These are phyloP conservation scores for Aspergillus pseudotamarii DNA, from an alignment of 2,329 filamentous ascomycete species.

Conservation along the genomic window DNA sequence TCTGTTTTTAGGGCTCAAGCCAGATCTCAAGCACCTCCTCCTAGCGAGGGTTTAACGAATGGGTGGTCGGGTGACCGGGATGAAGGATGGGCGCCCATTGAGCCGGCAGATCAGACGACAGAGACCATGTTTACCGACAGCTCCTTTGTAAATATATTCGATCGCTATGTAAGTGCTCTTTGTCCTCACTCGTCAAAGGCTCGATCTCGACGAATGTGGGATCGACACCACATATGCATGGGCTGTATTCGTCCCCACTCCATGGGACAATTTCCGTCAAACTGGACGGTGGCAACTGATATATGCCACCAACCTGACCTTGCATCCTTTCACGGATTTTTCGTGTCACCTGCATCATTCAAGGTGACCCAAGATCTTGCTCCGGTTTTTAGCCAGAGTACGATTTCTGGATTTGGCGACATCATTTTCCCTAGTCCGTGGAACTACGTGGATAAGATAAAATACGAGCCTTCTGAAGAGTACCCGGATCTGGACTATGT, in stretches of 20 bases:
- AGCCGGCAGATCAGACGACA: conserved; percentile 35
- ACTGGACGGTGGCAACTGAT: conserved; percentile 67
- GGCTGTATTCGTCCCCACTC: conserved; percentile 67
- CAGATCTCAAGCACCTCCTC: conserved; percentile 18
- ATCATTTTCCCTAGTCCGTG: conserved; percentile 71
- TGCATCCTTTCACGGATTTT: conserved; percentile 72
- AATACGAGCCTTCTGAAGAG: conserved; percentile 54
- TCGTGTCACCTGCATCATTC: conserved; percentile 65
- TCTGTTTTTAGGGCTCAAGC: conserved; percentile 38
- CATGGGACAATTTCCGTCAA: conserved; percentile 64
- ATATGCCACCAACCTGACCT: conserved; percentile 79
- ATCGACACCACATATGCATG: conserved; percentile 65
- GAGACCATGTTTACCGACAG: conserved; percentile 44
- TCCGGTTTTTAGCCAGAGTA: conserved; percentile 76
- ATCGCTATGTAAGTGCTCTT: conserved; percentile 50
- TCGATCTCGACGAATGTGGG: conserved; percentile 63
- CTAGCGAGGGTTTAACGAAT: conserved; percentile 25
- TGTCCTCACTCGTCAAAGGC: conserved; percentile 67
- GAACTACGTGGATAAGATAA: conserved; percentile 63
- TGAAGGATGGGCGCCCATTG: conserved; percentile 41
- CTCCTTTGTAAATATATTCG: conserved; percentile 45
- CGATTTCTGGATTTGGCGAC: conserved; percentile 72
- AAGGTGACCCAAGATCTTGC: conserved; percentile 66
- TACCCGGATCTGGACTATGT: conserved; percentile 59
- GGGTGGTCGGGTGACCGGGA: conserved; percentile 43